phyloP scores from a whole-genome alignment of 1,139 yeast species.

The Sugiyamaella paludigena region DNA sequence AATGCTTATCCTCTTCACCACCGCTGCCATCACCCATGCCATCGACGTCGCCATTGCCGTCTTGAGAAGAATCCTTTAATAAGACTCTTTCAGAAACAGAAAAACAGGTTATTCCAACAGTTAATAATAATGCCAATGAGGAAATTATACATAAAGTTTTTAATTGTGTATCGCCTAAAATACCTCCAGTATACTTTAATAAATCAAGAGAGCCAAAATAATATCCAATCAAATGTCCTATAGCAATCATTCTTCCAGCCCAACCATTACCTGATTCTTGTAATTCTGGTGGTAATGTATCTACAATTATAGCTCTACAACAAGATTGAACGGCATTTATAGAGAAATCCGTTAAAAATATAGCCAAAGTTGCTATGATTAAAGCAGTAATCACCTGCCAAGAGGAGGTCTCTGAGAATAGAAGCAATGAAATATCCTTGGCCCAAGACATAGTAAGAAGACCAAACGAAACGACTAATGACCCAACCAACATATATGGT shows the following conservation, averaged over 20 bases:
- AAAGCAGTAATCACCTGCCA: constrained; percentile 26
- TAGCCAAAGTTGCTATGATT: constrained; percentile 49
- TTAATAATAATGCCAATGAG: constrained; percentile 40
- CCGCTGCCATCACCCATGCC: neutral
- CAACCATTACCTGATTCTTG: constrained; percentile 64
- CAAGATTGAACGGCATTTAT: constrained; percentile 59
- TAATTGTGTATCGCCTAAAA: constrained; percentile 50
- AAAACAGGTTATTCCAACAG: constrained; percentile 45
- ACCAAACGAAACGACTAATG: constrained; percentile 46
- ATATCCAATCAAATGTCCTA: constrained; percentile 55
- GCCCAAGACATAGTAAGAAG: constrained; percentile 50
- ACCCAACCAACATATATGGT: constrained; percentile 55
- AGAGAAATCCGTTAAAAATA: constrained; percentile 54
- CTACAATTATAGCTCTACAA: constrained; percentile 58
- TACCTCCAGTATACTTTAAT: constrained; percentile 38
- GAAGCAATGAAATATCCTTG: constrained; percentile 34
- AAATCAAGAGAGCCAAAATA: constrained; percentile 46
- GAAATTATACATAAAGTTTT: constrained; percentile 49
- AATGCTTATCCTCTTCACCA: neutral
- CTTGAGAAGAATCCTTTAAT: constrained; percentile 4
- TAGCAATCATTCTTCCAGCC: constrained; percentile 69
- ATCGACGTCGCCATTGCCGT: neutral
- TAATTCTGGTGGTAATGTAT: constrained; percentile 51
- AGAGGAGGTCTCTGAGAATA: constrained; percentile 11
- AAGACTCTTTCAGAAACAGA: constrained; percentile 30